Base-by-base conservation (phyloP, 73 alveolate species). In the Paramecium octaurelia region DNA sequence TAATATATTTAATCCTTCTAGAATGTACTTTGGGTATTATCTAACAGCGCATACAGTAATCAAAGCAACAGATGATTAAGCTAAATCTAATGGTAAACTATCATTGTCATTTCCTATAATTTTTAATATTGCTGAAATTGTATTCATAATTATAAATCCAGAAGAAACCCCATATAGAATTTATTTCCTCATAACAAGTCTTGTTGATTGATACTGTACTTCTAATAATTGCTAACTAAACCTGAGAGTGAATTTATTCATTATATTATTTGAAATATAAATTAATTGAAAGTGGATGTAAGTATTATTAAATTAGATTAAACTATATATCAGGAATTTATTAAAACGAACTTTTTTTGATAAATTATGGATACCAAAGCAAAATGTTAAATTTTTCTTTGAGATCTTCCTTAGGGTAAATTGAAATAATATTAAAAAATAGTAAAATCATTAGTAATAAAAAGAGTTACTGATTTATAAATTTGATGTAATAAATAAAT, bases 231-330 rank as follows among this genome's bases (percentile, higher is more conserved):
- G 44, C 42, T 64, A 3, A 27, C 27, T 27, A 64, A 64, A 64
- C 31, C 48, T 64, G 14, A 64, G 46, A 23, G 84, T 64, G 84
- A 64, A 64, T 64, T 64, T 64, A 64, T 64, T 64, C 84, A 64
- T 64, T 64, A 1, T 27, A 27, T 23, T 2, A 64, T 27, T 64
- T 18, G 35, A 4, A 2, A 5, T 16, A 54, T 18, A n/a, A 54
- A n/a, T 54, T 18, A 54, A 40, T 40, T 5, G 16, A 40, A 40
- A 40, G 48, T 8, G 48, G 59, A 12, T 54, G 4, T 54, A 54
- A 54, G 34, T 7, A 18, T 4, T 54, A 6, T 6, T 54, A 3
- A 54, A 0, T 18, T 54, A 18, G 69, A 54, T 18, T 54, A 54
- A 54, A 48, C 2, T 2, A n/a, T 4, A 14, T 8, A 38, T 40